Evolutionary conservation across 148 eudicot genomes (phyloP), one percentile per base, ranked within the genome.

Genomic region (Rhododendron henanense): DNA sequence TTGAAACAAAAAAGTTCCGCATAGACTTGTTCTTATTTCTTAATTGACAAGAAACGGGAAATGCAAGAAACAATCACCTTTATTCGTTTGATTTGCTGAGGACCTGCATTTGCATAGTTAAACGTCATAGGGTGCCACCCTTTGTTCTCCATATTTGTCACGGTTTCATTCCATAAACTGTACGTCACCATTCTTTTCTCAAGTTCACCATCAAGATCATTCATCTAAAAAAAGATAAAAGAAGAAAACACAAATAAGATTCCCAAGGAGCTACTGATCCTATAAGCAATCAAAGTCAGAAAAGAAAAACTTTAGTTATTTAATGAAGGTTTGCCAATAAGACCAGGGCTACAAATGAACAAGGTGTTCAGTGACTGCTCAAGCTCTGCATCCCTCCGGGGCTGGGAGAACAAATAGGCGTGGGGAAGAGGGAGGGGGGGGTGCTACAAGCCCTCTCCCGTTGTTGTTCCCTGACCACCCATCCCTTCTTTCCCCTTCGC

Each of bases 101-200:
- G 94, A 81, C 87, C 88, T 15, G 96, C 91, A 87, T 93, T 84
- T 69, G 95, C 89, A 90, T 94, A 94, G 84, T 87, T 93, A 89
- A 94, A 97, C 53, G 92, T 97, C 76, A 94, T 89, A 88, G 99
- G 99, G 90, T 97, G 99, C 99, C 99, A 97, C 81, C 95, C 93
- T 79, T 84, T 92, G 65, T 83, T 89, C 82, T 97, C 99, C 91
- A 90, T 91, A 25, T 89, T 92, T 9, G 92, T 53, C 15, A 89
- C 88, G 59, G 93, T 88, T 87, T 93, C 92, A 73, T 93, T 95
- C 99, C 99, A 97, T 65, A 86, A 83, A 37, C 96, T 93, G 84
- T 92, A 97, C 28, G 99, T 97, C 84, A 95, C 89, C n/a, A 96
- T 93, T 90, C 99, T 94, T 83, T 95, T 87, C 88, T 95, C 98